Conservation (phyloP, 768 basidiomycete species). For the Lyophyllum shimeji region DNA sequence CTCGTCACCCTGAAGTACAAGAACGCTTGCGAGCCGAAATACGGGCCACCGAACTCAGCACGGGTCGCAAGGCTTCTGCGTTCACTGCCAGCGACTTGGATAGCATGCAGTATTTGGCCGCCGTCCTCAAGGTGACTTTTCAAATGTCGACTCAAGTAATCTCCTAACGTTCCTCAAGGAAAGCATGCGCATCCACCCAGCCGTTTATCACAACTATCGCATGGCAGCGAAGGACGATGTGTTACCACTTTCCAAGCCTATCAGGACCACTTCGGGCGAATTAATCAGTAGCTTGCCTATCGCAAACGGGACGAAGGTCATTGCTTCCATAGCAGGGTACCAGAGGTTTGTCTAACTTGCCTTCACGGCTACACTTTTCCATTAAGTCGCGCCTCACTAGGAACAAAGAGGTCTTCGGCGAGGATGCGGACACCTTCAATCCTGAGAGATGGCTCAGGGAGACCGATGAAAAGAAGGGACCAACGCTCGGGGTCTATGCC, state of each 20-base stretch:
- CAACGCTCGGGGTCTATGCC: conserved; percentile 43
- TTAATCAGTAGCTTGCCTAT: conserved; percentile 42
- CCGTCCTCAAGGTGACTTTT: conserved; percentile 43
- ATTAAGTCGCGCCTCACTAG: conserved; percentile 20
- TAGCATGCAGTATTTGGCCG: conserved; percentile 46
- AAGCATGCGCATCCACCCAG: conserved; percentile 53
- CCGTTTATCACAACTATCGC: conserved; percentile 52
- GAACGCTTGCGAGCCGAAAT: conserved; percentile 62
- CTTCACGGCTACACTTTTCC: background rate
- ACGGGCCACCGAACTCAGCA: conserved; percentile 33
- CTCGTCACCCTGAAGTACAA: conserved; percentile 58
- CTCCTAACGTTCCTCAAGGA: conserved; percentile 31
- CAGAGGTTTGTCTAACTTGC: conserved; percentile 38
- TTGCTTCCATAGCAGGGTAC: conserved; percentile 54
- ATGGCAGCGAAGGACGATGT: conserved; percentile 52
- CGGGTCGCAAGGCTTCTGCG: conserved; percentile 36
- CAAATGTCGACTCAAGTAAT: background rate
- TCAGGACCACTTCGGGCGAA: conserved; percentile 45
- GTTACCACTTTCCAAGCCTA: conserved; percentile 57
- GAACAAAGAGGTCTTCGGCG: conserved; percentile 52
- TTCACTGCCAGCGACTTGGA: conserved; percentile 50
- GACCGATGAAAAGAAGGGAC: conserved; percentile 34
- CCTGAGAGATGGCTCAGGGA: conserved; percentile 56
- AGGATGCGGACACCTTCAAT: conserved; percentile 53
- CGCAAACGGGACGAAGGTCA: conserved; percentile 49